Evolutionary conservation across 208 protist genomes (phyloP).

Genomic region (Vickermania ingenoplastis): DNA sequence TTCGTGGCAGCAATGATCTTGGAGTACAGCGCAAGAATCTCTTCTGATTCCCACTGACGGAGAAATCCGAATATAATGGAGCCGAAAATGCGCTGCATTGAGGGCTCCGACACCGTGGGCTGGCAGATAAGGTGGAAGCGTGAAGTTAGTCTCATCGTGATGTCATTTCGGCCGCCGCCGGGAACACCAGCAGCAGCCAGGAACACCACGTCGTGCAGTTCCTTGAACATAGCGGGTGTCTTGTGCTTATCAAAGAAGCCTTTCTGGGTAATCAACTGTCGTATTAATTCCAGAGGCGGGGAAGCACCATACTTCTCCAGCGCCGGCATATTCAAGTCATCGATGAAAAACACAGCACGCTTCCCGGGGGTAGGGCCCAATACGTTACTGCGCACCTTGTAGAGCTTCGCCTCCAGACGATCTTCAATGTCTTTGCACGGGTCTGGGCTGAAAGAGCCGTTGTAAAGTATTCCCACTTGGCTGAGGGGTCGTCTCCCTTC

Average conservation of each 20-base stretch:
- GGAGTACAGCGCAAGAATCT: slow-evolving; percentile 36
- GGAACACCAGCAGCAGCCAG: slow-evolving; percentile 91
- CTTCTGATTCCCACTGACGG: slow-evolving; percentile 42
- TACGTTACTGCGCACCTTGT: slow-evolving; percentile 85
- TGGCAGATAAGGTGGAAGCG: slow-evolving; percentile 93
- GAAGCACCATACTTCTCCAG: slow-evolving; percentile 92
- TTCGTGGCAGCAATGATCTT: slow-evolving; percentile 90
- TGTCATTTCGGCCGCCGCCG: slow-evolving; percentile 91
- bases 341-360: slow-evolving; percentile 88
- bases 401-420: slow-evolving; percentile 89
- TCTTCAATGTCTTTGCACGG: slow-evolving; percentile 87
- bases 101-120: slow-evolving; percentile 77
- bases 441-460: slow-evolving; percentile 93
- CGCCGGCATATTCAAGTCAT: slow-evolving; percentile 95
- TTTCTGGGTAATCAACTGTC: slow-evolving; percentile 91
- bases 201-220: slow-evolving; percentile 84
- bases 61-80: slow-evolving; percentile 92
- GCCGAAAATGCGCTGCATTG: slow-evolving; percentile 90
- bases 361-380: slow-evolving; percentile 87
- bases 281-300: slow-evolving; percentile 92
- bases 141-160: slow-evolving; percentile 89
- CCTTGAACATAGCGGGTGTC: slow-evolving; percentile 86
- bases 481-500: slow-evolving; percentile 63
- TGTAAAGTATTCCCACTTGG: slow-evolving; percentile 79
- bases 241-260: slow-evolving; percentile 93